Evolutionary conservation across 441 rosid species (phyloP), one percentile per base, ranked within the genome.

Genomic region (Bruguiera hainesii): DNA sequence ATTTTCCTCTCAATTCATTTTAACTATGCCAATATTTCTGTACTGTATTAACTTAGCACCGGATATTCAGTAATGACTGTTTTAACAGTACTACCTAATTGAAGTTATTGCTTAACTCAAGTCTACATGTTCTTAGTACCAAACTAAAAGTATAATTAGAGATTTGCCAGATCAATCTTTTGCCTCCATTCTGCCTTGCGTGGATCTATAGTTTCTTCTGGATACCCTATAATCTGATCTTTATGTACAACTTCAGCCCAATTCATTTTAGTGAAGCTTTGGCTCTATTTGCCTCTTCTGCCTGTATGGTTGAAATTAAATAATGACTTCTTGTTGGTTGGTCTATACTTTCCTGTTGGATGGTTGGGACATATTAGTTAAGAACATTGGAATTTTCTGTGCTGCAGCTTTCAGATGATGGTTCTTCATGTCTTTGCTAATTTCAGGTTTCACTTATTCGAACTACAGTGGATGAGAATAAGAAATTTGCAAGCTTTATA

Each of bases 401-500:
- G 7, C 39, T 10, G 21, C 30, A n/a, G 28, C 28, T 55, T 23
- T 20, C 7, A 55, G 29, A 23, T 23, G 28, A 55, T 50, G 51
- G 58, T 56, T 46, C 28, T 58, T 46, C 33, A 13, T 39, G 28
- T 15, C 33, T 68, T 73, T 68, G 61, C 64, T 52, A 64, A 61
- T 70, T 82, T 66, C 71, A 93, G 98, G 93, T 94, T 63, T 85
- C 97, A 46, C 76, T 91, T 61, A 79, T 94, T 75, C 87, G 98
- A 71, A 89, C 97, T 48, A 87, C 96, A 6, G 72, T 78, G 23
- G 96, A 89, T 10, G 98, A 91, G 83, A 94, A 89, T 69, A 87
- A 78, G 74, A 79, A 72, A n/a, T 78, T 89, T 72, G 96, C 98
- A 53, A 71, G 62, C 29, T 91, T 94, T 75, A 88, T 94, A 71